phyloP scores from a whole-genome alignment of 106 monocot genomes.

The Dendrobium catenatum region DNA sequence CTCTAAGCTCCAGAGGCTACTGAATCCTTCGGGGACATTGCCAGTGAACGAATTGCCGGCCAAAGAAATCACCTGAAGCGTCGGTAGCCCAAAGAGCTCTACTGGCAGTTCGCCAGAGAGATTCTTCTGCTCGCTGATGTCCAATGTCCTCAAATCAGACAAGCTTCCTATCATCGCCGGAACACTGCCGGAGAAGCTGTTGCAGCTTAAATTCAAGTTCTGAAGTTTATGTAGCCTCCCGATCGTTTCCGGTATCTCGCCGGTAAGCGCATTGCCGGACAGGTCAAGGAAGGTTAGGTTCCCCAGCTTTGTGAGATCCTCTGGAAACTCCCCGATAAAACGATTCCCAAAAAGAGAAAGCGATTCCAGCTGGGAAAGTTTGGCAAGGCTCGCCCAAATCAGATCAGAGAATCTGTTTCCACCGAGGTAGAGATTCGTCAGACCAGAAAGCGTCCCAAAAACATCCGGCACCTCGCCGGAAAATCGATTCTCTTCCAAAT shows the following conservation, averaged over 20 bases:
- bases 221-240: background rate
- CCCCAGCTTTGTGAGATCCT: slow-evolving; percentile 38
- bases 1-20: slow-evolving; percentile 8
- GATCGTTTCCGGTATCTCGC: slow-evolving; percentile 40
- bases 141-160: background rate
- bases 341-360: slow-evolving; percentile 70
- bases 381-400: slow-evolving; percentile 49
- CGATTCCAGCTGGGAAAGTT: slow-evolving; percentile 43
- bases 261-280: slow-evolving; percentile 67
- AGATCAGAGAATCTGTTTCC: slow-evolving; percentile 56
- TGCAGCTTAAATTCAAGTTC: slow-evolving; percentile 7
- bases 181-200: background rate
- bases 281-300: slow-evolving; percentile 66
- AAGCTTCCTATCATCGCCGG: slow-evolving; percentile 1
- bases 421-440: slow-evolving; percentile 64
- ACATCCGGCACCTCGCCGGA: slow-evolving; percentile 45
- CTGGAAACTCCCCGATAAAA: slow-evolving; percentile 38
- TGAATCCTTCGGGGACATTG: slow-evolving; percentile 7
- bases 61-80: background rate
- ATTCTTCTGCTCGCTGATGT: slow-evolving; percentile 16
- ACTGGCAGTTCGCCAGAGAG: slow-evolving; percentile 8
- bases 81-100: slow-evolving; percentile 3
- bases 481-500: slow-evolving; percentile 54
- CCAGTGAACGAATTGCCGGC: background rate
- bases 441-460: slow-evolving; percentile 43